These are phyloP conservation scores for Malus sylvestris DNA, from an alignment of 306 rosid species.

Conservation along the genomic window DNA sequence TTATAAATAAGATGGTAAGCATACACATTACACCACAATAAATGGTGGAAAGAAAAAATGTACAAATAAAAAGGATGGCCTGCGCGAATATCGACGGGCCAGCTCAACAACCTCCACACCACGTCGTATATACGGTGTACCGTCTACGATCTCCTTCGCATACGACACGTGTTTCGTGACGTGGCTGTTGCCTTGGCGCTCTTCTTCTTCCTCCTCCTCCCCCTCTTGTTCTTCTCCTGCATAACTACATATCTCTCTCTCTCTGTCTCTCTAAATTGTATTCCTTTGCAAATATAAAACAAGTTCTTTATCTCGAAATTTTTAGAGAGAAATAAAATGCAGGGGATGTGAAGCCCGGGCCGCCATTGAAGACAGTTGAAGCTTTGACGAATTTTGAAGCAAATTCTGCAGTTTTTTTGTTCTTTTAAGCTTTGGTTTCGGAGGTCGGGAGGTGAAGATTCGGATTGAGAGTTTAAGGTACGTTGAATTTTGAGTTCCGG, in stretches of 20 bases:
- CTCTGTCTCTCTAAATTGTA: slow-evolving; percentile 4
- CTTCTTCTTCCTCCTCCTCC: slow-evolving; percentile 13
- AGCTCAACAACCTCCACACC: slow-evolving; percentile 65
- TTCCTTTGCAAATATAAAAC: slow-evolving; percentile 11
- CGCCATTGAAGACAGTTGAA: slow-evolving; percentile 17
- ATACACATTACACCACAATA: too few relatives aligned
- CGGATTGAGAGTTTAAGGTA: slow-evolving; percentile 32
- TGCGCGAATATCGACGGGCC: slow-evolving; percentile 58
- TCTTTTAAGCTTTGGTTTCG: neutral
- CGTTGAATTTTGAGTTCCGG: slow-evolving; percentile 18
- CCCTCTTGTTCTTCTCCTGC: slow-evolving; percentile 19
- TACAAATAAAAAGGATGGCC: neutral
- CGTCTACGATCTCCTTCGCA: slow-evolving; percentile 20
- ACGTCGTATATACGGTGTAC: slow-evolving; percentile 47
- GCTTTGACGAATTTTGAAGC: slow-evolving; percentile 5
- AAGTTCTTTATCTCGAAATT: slow-evolving; percentile 5
- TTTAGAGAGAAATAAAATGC: slow-evolving; percentile 33
- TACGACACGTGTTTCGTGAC: slow-evolving; percentile 87
- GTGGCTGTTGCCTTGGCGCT: slow-evolving; percentile 61
- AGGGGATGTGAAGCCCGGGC: neutral
- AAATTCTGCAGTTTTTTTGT: neutral
- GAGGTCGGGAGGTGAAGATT: slow-evolving; percentile 13
- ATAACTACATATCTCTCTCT: slow-evolving; percentile 15
- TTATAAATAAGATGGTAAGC: too few relatives aligned
- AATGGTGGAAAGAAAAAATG: too few relatives aligned